Evolutionary conservation across 495 filamentous ascomycete species (phyloP), one percentile per base, ranked within the genome.

Genomic region (Parachaetomium inaequale): DNA sequence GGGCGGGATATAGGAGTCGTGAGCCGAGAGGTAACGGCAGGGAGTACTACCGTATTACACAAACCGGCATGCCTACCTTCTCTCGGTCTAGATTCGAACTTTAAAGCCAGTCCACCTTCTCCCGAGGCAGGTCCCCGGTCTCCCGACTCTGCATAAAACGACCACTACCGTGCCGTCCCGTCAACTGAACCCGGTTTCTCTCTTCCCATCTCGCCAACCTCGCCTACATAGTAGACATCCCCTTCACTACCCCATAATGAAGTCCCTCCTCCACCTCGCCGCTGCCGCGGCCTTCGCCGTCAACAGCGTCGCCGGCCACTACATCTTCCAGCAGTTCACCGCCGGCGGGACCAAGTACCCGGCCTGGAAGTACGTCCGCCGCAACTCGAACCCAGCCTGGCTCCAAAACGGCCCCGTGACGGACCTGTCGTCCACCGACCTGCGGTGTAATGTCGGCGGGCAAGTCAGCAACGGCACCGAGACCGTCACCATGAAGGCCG

Each of bases 381-480:
- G 72, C 62, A 83, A 83, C 74, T 79, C 72, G 52, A 85, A 83
- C 76, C 69, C 69, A 10, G 42, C 63, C 11, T 71, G 69, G 69
- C 64, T 69, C 2, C 75, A 79, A 68, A 86, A 86, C 68, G 84
- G 81, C 29, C 83, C 83, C 7, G 83, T 85, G 29, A 81, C 77
- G 25, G 77, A 82, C 63, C 75, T 85, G 2, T 55, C 77, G 2
- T 81, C 79, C 14, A 72, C 65, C 7, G 82, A 86, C 58, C 76
- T 87, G 55, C 77, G 83, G 2, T 87, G 84, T 74, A 87, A 87
- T 56, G 82, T 81, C 29, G 82, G 81, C 55, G 82, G 81, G 34
- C 71, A 66, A 11, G 70, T 75, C 46, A 79, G 79, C 45, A 68
- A 72, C 47, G 75, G 72, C 58, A 84, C 83, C 8, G 71, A 74